Conservation (phyloP, 768 basidiomycete species). For the Psilocybe cyanescens region DNA sequence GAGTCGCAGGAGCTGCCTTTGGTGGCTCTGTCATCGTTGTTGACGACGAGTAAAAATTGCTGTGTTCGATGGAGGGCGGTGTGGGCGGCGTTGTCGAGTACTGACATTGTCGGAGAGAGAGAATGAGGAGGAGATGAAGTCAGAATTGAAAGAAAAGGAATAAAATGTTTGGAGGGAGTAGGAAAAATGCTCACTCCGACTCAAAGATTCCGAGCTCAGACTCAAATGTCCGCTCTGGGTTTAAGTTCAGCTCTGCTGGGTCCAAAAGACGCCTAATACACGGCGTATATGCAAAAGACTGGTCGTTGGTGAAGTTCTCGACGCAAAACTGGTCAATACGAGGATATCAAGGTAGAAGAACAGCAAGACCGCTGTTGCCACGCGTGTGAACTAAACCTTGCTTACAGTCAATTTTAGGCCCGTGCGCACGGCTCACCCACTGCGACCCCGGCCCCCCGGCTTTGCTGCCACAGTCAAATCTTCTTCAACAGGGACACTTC, state of each 20-base stretch:
- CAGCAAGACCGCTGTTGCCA: slow-evolving; percentile 20
- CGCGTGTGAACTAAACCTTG: slow-evolving; percentile 27
- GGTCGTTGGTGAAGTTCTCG: slow-evolving; percentile 3
- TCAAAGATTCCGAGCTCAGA: slow-evolving; percentile 52
- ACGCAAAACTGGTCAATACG: slow-evolving; percentile 5
- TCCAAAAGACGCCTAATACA: not conserved
- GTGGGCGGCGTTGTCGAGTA: not conserved
- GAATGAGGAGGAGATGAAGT: slow-evolving; percentile 11
- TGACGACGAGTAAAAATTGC: not conserved
- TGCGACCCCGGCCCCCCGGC: not conserved
- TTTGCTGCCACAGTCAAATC: too few relatives aligned
- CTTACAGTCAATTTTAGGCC: slow-evolving; percentile 21
- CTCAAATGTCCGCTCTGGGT: slow-evolving; percentile 30
- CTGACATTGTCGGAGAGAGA: slow-evolving; percentile 12
- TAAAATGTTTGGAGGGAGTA: slow-evolving; percentile 20
- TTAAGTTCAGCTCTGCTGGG: slow-evolving; percentile 15
- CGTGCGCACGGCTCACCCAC: slow-evolving; percentile 25
- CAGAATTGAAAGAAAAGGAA: slow-evolving; percentile 12
- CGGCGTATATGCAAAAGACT: not conserved
- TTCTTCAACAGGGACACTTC: not conserved
- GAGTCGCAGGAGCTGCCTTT: slow-evolving; percentile 29
- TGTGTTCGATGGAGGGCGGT: not conserved
- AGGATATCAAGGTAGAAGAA: slow-evolving; percentile 20
- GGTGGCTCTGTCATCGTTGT: slow-evolving; percentile 38
- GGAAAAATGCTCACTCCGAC: slow-evolving; percentile 49